Evolutionary conservation across 1,284 basidiomycete species (phyloP).

Genomic region (Gyrodon tennesseensis): DNA sequence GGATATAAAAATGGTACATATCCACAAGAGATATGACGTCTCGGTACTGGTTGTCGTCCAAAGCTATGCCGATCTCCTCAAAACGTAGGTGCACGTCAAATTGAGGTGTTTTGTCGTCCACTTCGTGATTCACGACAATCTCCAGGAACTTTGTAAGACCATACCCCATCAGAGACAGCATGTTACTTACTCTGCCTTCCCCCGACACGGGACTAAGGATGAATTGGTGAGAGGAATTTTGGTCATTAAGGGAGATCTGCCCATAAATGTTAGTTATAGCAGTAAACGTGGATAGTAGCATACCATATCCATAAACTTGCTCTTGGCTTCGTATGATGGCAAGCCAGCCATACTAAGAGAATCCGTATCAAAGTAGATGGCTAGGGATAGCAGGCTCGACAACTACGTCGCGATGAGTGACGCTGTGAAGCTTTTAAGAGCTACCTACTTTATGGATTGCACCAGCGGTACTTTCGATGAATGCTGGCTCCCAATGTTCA

Average conservation of each 20-base stretch:
- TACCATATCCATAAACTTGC: slow-evolving; percentile 79
- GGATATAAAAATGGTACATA: slow-evolving; percentile 96
- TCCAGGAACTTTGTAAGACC: slow-evolving; percentile 39
- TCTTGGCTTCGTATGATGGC: slow-evolving; percentile 66
- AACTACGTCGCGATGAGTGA: slow-evolving; percentile 54
- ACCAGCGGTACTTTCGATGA: slow-evolving; percentile 87
- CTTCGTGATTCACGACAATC: slow-evolving; percentile 82
- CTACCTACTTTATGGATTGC: slow-evolving; percentile 83
- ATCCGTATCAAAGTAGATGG: slow-evolving; percentile 97
- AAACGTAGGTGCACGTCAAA: slow-evolving; percentile 92
- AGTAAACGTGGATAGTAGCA: slow-evolving; percentile 2
- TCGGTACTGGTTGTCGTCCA: slow-evolving; percentile 96
- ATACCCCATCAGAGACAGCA: not conserved
- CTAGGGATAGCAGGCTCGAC: slow-evolving; percentile 83
- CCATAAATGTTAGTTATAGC: slow-evolving; percentile 17
- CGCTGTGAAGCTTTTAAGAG: slow-evolving; percentile 1
- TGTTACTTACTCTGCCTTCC: slow-evolving; percentile 73
- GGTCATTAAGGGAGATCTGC: slow-evolving; percentile 66
- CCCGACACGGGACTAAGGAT: slow-evolving; percentile 96
- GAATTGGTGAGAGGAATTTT: slow-evolving; percentile 79
- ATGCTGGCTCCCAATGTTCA: slow-evolving; percentile 89
- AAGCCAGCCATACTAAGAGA: slow-evolving; percentile 77
- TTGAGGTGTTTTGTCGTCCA: slow-evolving; percentile 73
- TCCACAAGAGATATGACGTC: slow-evolving; percentile 94
- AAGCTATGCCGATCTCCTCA: slow-evolving; percentile 89